Conservation (phyloP, 2,329 filamentous ascomycete species). For the Neocatenulostroma microsporum region DNA sequence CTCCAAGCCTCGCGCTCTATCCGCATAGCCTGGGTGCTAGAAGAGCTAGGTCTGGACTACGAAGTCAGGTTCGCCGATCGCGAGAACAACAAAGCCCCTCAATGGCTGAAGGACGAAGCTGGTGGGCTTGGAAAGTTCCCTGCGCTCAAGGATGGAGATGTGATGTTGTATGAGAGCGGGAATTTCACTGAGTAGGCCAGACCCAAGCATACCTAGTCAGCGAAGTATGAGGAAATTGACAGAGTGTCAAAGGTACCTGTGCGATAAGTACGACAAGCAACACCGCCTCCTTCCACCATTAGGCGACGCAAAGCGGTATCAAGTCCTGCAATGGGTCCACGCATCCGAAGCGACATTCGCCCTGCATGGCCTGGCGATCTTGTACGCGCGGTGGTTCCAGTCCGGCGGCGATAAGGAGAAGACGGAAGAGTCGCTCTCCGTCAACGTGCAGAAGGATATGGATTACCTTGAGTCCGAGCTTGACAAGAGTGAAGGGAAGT, state of each 20-base stretch:
- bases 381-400: conserved; percentile 40
- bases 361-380: conserved; percentile 38
- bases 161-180: conserved; percentile 39
- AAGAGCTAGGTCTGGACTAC: conserved; percentile 39
- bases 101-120: conserved; percentile 35
- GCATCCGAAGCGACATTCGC: conserved; percentile 42
- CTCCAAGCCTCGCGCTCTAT: conserved; percentile 41
- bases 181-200: conserved; percentile 40
- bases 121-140: conserved; percentile 43
- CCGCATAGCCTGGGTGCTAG: conserved; percentile 41
- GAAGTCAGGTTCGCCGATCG: conserved; percentile 35
- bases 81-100: conserved; percentile 30
- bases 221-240: background rate
- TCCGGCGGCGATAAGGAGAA: conserved; percentile 29
- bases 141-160: conserved; percentile 35
- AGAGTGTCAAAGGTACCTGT: conserved; percentile 33
- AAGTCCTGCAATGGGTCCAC: conserved; percentile 39
- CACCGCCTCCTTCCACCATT: conserved; percentile 32
- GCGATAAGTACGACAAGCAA: conserved; percentile 38
- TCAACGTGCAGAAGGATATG: conserved; percentile 40
- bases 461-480: conserved; percentile 40
- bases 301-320: conserved; percentile 28
- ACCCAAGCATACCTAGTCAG: background rate
- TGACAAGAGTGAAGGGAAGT: conserved; percentile 31
- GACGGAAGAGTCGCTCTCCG: conserved; percentile 32